Evolutionary conservation across 2,329 filamentous ascomycete species (phyloP), one percentile per base, ranked within the genome.

Genomic region (Teratosphaeria zuluensis): DNA sequence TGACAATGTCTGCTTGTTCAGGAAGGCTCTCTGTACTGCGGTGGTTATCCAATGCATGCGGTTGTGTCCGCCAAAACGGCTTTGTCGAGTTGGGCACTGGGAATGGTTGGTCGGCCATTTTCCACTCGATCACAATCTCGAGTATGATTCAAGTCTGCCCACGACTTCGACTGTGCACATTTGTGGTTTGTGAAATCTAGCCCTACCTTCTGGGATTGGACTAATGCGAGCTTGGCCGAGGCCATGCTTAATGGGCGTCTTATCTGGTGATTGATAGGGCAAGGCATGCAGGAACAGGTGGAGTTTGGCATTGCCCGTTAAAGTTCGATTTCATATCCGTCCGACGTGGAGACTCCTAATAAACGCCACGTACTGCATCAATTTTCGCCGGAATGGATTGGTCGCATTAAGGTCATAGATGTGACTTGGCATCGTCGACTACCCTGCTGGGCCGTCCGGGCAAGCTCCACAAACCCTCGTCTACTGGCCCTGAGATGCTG

Each of bases 21-120:
- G 88, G 87, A 21, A 90, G 74, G 5, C 81, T 73, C 0, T 74
- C 66, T 0, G 87, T 89, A 0, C 84, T 85, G 19, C 81, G 80
- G 66, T 89, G 83, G n/a, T 84, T 67, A 56, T 76, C 74, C 1
- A 79, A 63, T 1, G 64, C 57, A 61, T 75, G 68, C 9, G 69
- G 70, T 16, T 72, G 59, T 9, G 66, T 66, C 14, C 71, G 67
- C 77, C 76, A 79, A 62, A 76, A 79, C 4, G 75, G 57, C 11
- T 38, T 38, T 16, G 58, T 56, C 2, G 58, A 58, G 19, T 58
- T 53, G 24, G 54, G 3, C 19, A 61, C 54, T 2, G 54, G 57
- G 4, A 59, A 53, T 3, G 51, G 31, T 33, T 24, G 16, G 21
- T 16, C 19, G n/a, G 56, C n/a, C 48, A 53, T 57, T 12, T 42